Conservation (phyloP, 2,329 filamentous ascomycete species). For the Cladosporium oxysporum region DNA sequence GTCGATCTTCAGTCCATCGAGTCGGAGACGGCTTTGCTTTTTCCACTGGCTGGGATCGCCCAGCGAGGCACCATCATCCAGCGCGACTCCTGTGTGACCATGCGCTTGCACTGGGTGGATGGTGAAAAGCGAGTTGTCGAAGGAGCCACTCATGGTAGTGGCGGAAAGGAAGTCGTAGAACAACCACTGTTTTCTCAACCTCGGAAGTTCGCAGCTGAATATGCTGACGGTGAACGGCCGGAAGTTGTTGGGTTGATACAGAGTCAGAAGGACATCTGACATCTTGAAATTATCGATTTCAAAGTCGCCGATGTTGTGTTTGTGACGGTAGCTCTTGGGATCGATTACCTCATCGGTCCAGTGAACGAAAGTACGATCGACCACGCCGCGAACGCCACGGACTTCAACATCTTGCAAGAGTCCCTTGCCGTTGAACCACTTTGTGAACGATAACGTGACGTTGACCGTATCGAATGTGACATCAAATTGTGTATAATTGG, state of each 20-base stretch:
- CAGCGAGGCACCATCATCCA: slow-evolving; percentile 58
- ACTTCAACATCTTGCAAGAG: slow-evolving; percentile 89
- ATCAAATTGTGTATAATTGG: slow-evolving; percentile 97
- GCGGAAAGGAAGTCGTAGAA: slow-evolving; percentile 97
- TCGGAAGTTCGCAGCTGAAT: slow-evolving; percentile 90
- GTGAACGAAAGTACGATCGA: slow-evolving; percentile 82
- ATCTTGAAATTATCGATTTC: slow-evolving; percentile 97
- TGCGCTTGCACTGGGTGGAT: slow-evolving; percentile 94
- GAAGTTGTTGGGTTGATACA: slow-evolving; percentile 88
- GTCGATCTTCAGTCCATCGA: slow-evolving; percentile 92
- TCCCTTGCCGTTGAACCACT: slow-evolving; percentile 98
- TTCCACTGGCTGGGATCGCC: slow-evolving; percentile 80
- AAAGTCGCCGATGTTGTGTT: slow-evolving; percentile 89
- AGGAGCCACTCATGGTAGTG: slow-evolving; percentile 93
- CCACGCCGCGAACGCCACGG: slow-evolving; percentile 86
- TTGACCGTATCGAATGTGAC: slow-evolving; percentile 93
- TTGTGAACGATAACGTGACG: slow-evolving; percentile 93
- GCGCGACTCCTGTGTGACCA: slow-evolving; percentile 67
- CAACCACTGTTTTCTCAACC: slow-evolving; percentile 91
- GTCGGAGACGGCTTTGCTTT: slow-evolving; percentile 88
- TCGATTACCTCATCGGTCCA: slow-evolving; percentile 68
- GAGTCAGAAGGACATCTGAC: slow-evolving; percentile 86
- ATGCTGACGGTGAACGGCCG: slow-evolving; percentile 95
- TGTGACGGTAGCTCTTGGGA: slow-evolving; percentile 82
- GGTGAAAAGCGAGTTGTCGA: slow-evolving; percentile 93